A percentile compares a stretch with the other conserved stretches of the same genome.
phyloP scores from a whole-genome alignment of 176 grass and related monocot genomes.

The Carex littledalei region DNA sequence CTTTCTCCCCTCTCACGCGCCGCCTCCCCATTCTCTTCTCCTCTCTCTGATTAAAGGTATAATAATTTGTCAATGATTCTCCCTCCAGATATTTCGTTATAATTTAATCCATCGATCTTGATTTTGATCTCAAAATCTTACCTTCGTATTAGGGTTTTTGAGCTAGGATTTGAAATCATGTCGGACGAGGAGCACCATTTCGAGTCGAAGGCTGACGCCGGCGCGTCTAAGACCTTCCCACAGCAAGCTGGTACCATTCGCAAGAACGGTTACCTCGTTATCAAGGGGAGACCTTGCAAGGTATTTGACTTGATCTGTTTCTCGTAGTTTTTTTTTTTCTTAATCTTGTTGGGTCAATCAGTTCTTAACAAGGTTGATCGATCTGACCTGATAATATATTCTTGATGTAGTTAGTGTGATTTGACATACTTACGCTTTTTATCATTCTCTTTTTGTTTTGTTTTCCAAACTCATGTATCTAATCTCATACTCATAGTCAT shows the following conservation, averaged over 20 bases:
- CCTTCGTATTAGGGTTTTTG: neutral
- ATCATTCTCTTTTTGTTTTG: neutral
- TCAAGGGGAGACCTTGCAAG: constrained; percentile 93
- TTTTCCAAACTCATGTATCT: neutral
- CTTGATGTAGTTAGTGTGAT: neutral
- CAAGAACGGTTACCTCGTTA: constrained; percentile 82
- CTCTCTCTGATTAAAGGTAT: neutral
- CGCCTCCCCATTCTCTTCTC: constrained; percentile 1
- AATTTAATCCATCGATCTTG: neutral
- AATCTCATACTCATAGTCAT: neutral
- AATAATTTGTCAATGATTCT: neutral
- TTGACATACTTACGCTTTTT: neutral
- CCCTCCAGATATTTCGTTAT: neutral
- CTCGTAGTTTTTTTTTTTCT: neutral
- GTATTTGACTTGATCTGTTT: constrained; percentile 20
- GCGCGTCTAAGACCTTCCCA: constrained; percentile 88
- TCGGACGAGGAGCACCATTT: constrained; percentile 96
- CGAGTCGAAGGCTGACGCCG: constrained; percentile 85
- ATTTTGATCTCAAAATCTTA: neutral
- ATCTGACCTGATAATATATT: neutral
- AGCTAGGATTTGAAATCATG: constrained; percentile 32
- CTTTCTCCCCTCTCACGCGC: neutral
- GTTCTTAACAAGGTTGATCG: neutral
- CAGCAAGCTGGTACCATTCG: constrained; percentile 95
- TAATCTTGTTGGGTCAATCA: neutral